A percentile compares a stretch with the other conserved stretches of the same genome.
Conservation (phyloP, 305 asterid genomes). For the Fraxinus paxiana region DNA sequence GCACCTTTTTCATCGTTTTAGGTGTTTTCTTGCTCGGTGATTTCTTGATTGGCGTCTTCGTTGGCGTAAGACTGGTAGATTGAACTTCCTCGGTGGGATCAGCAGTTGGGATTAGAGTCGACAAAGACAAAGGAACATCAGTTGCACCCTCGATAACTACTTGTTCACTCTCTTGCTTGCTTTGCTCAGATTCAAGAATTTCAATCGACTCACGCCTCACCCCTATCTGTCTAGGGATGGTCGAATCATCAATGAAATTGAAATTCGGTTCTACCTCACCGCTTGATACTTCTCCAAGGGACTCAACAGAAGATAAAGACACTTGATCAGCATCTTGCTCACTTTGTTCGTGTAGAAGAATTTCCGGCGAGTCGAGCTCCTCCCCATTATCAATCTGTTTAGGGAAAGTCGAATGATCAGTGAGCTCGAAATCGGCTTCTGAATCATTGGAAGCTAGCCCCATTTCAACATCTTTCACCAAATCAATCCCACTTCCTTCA, state of each 20-base stretch:
- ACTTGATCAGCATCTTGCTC: background rate
- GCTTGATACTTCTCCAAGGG: background rate
- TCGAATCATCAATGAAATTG: background rate
- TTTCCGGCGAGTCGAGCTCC: background rate
- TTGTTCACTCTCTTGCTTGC: background rate
- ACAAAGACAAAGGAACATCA: background rate
- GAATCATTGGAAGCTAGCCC: background rate
- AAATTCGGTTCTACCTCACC: background rate
- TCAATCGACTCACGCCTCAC: background rate
- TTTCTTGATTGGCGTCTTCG: constrained; percentile 1
- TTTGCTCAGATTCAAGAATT: background rate
- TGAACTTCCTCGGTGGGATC: background rate
- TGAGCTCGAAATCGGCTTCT: background rate
- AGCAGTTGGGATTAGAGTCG: background rate
- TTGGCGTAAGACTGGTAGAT: constrained; percentile 14
- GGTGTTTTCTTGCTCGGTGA: constrained; percentile 16
- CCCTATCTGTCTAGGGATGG: background rate
- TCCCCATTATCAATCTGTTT: background rate
- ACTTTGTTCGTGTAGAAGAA: background rate
- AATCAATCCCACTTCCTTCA: background rate
- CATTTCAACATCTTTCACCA: background rate
- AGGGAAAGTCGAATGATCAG: background rate
- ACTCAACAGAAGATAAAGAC: background rate
- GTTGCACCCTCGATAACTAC: background rate
- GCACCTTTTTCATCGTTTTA: background rate